Evolutionary conservation across 2,329 filamentous ascomycete genomes (phyloP).

Genomic region (Diaporthe ilicicola): DNA sequence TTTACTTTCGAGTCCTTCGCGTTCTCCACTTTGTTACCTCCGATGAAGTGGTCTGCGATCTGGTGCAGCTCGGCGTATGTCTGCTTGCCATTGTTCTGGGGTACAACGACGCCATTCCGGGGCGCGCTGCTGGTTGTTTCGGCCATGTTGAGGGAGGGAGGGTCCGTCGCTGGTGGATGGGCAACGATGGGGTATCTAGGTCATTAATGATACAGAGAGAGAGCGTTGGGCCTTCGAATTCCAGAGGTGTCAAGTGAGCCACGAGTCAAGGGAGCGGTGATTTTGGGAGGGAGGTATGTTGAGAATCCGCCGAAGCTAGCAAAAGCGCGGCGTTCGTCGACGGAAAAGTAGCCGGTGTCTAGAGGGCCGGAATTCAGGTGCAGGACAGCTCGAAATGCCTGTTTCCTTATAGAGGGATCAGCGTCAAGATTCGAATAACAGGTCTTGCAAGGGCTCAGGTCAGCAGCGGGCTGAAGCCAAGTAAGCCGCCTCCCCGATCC

Average conservation of each 20-base stretch:
- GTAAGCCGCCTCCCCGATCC: constrained; percentile 1
- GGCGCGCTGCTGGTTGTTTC: constrained; percentile 50
- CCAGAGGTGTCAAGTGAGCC: constrained; percentile 17
- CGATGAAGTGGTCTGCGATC: constrained; percentile 93
- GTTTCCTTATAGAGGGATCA: constrained; percentile 4
- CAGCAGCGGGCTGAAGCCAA: constrained; percentile 4
- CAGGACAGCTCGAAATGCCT: constrained; percentile 17
- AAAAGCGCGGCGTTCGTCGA: constrained; percentile 29
- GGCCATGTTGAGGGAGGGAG: constrained; percentile 52
- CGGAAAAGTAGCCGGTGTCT: constrained; percentile 4
- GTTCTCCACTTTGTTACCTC: constrained; percentile 85
- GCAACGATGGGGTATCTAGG: constrained; percentile 31
- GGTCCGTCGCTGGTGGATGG: constrained; percentile 23
- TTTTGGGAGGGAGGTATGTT: constrained; percentile 1
- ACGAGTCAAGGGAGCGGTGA: not conserved
- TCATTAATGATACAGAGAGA: constrained; percentile 40
- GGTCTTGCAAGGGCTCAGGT: not conserved
- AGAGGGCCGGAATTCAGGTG: not conserved
- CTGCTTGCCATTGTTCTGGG: constrained; percentile 64
- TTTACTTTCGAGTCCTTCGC: constrained; percentile 88
- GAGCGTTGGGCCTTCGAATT: not conserved
- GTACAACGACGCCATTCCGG: constrained; percentile 57
- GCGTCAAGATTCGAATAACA: constrained; percentile 11
- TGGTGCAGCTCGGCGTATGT: constrained; percentile 84
- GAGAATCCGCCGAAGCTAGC: constrained; percentile 30